Base-by-base conservation (phyloP, 73 alveolate genomes). In the Breviolum minutum region DNA sequence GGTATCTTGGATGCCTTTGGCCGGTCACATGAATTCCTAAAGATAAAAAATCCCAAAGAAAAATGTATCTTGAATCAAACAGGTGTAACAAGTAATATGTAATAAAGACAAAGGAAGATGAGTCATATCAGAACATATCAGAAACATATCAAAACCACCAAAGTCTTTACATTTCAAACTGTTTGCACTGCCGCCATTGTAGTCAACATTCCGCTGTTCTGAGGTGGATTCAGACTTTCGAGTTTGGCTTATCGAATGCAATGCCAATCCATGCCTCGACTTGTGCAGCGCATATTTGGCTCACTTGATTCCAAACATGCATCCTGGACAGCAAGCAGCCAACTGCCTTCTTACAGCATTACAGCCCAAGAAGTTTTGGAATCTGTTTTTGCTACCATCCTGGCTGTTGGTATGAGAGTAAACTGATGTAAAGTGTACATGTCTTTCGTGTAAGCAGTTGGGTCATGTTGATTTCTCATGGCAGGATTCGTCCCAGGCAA, bases 181-280 rank as follows among this genome's bases (percentile, higher is more conserved):
- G 1, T 68, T 4, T 22, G 24, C 24, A 68, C 77, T 22, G 77
- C 77, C 24, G 77, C 54, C 3, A 40, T 40, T 40, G 54, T 40
- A 2, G 82, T n/a, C 3, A 22, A 32, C 5, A 8, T 20, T 20
- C 81, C 8, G 17, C 82, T 26, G 54, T 8, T 2, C 98, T 17
- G 48, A 92, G 98, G 99, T 94, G 70, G 99, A 94, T 32, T 74
- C 94, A 6, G 94, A 94, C 84, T 94, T 94, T 40, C 99, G 99
- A 29, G 94, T 63, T 11, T 92, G 98, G 98, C 98, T 92, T 54
- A 92, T 92, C 30, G 98, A 92, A 80, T 92, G 98, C 99, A 95
- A 95, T n/a, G 87, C 99, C 88, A 95, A 95, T 74, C 99, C 99
- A 0, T 95, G 99, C 69, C 32, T 95, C 80, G 99, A 95, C 80